Conservation (phyloP, 352 stramenopile species). For the Phytopythium sindhum region DNA sequence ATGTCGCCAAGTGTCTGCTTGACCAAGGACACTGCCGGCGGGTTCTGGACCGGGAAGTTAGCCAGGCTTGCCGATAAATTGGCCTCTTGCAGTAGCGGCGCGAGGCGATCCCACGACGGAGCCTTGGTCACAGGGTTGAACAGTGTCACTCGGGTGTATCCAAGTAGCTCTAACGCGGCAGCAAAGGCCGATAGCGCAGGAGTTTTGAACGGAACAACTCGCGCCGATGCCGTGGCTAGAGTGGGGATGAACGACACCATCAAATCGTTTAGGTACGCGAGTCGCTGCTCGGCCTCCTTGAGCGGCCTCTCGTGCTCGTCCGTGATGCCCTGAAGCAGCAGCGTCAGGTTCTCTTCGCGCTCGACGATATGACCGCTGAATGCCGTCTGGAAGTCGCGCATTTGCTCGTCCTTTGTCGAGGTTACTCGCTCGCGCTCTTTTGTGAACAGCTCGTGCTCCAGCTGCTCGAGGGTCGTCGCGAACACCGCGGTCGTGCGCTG, state of each 20-base stretch:
- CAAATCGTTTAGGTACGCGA: constrained; percentile 49
- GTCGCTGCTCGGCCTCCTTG: constrained; percentile 56
- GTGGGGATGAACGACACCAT: constrained; percentile 50
- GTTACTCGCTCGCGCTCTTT: constrained; percentile 53
- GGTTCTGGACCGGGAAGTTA: constrained; percentile 15
- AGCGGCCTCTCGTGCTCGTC: constrained; percentile 38
- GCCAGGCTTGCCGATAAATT: constrained; percentile 22
- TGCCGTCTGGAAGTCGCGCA: constrained; percentile 66
- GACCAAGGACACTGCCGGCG: constrained; percentile 16
- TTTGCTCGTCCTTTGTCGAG: constrained; percentile 38
- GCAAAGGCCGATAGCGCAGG: constrained; percentile 48
- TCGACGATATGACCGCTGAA: constrained; percentile 50
- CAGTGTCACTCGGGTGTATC: constrained; percentile 28
- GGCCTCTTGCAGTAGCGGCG: constrained; percentile 36
- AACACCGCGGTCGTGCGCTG: constrained; percentile 50
- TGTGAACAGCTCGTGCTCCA: constrained; percentile 64
- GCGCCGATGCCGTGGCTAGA: constrained; percentile 33
- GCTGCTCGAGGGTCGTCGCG: constrained; percentile 52
- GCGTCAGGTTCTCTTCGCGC: constrained; percentile 59
- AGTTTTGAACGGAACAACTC: constrained; percentile 61
- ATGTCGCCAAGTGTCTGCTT: constrained; percentile 48
- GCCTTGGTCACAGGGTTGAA: constrained; percentile 56
- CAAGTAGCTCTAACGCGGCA: constrained; percentile 43
- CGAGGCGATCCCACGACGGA: constrained; percentile 63
- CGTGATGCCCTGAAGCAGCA: constrained; percentile 37